These are phyloP conservation scores for Wakefieldia striispora DNA, from an alignment of 768 basidiomycete genomes.

Conservation along the genomic window DNA sequence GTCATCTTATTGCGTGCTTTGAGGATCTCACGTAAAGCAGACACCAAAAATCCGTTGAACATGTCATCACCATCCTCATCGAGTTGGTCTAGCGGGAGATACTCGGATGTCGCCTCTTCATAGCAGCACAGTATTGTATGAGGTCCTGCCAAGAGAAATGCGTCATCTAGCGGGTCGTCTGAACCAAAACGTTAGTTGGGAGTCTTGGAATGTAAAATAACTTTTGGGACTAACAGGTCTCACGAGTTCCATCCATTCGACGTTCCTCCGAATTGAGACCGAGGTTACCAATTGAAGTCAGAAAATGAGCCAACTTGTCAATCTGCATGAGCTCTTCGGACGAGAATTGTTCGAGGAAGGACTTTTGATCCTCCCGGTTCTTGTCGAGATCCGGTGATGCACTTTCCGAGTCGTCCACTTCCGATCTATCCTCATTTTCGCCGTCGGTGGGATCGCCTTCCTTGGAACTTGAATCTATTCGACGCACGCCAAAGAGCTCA, in stretches of 20 bases:
- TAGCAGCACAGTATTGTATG: constrained; percentile 5
- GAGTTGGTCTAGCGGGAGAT: too few species aligned
- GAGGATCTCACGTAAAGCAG: too few species aligned
- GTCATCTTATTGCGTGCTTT: too few species aligned
- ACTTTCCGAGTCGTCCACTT: too few species aligned
- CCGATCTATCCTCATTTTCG: not conserved
- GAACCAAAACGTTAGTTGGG: too few species aligned
- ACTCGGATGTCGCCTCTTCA: too few species aligned
- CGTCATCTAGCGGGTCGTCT: constrained; percentile 9
- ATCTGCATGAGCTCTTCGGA: constrained; percentile 19
- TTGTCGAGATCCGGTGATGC: not conserved
- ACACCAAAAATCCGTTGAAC: too few species aligned
- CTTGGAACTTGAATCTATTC: too few species aligned
- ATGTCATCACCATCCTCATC: too few species aligned
- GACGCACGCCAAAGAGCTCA: constrained; percentile 2
- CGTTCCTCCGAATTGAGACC: constrained; percentile 4
- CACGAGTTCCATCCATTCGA: constrained; percentile 1
- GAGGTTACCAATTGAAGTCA: not conserved
- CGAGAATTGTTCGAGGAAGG: constrained; percentile 14
- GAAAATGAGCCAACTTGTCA: constrained; percentile 7
- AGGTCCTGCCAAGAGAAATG: constrained; percentile 16
- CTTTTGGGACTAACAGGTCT: constrained; percentile 6
- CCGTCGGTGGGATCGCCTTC: not conserved
- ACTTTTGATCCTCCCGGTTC: not conserved
- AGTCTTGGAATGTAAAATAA: too few species aligned